A percentile compares a stretch with the other conserved stretches of the same genome.
These are phyloP conservation scores for Pilasporangium apinafurcum DNA, from an alignment of 352 stramenopile species.

Conservation along the genomic window DNA sequence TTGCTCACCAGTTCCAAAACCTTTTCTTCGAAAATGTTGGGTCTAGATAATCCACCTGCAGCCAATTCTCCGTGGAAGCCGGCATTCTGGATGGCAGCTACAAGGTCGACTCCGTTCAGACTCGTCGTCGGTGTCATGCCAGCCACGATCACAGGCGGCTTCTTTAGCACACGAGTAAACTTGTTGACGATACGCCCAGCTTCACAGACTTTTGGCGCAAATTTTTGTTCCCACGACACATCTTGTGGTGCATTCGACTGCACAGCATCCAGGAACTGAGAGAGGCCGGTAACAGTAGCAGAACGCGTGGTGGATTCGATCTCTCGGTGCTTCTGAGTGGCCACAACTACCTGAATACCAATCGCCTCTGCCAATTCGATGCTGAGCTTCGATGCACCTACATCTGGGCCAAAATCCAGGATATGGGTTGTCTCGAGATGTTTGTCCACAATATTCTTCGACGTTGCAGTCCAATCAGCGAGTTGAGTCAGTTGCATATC, in stretches of 20 bases:
- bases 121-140: constrained; percentile 86
- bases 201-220: constrained; percentile 32
- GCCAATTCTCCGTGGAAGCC: constrained; percentile 79
- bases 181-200: constrained; percentile 57
- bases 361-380: constrained; percentile 33
- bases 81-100: constrained; percentile 75
- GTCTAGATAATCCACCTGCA: constrained; percentile 59
- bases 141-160: constrained; percentile 71
- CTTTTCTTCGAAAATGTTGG: constrained; percentile 61
- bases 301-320: constrained; percentile 12
- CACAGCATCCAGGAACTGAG: constrained; percentile 29
- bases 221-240: constrained; percentile 46
- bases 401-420: constrained; percentile 68
- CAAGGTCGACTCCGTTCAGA: constrained; percentile 70
- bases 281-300: constrained; percentile 26
- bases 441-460: constrained; percentile 19
- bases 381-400: constrained; percentile 50
- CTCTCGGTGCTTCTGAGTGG: constrained; percentile 30
- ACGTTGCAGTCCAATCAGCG: constrained; percentile 58
- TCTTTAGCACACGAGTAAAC: constrained; percentile 71
- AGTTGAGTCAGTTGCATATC: constrained; percentile 59
- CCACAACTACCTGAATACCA: constrained; percentile 45
- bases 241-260: background rate
- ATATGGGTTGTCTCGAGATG: constrained; percentile 53
- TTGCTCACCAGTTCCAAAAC: constrained; percentile 66